These are phyloP conservation scores for Luffa acutangula DNA, from an alignment of 306 rosid species.

Conservation along the genomic window DNA sequence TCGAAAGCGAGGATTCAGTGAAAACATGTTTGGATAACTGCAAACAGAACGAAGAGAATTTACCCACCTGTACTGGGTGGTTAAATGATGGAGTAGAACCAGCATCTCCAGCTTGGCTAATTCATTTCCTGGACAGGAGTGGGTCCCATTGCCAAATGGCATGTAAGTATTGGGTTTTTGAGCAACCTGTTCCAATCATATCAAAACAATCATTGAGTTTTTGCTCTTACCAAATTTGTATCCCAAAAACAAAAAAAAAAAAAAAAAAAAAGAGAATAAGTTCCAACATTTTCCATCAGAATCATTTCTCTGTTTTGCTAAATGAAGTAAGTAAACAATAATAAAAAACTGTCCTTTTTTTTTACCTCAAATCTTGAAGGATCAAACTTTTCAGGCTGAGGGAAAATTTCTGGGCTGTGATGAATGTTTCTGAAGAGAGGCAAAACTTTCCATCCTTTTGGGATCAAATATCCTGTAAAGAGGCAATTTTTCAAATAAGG, in stretches of 20 bases:
- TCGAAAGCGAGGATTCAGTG: not conserved
- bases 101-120: slow-evolving; percentile 86
- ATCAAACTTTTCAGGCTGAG: slow-evolving; percentile 76
- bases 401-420: slow-evolving; percentile 68
- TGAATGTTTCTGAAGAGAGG: slow-evolving; percentile 95
- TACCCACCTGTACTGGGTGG: slow-evolving; percentile 85
- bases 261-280: not conserved
- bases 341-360: not conserved
- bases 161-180: slow-evolving; percentile 81
- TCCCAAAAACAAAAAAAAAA: not conserved
- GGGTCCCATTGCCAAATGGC: slow-evolving; percentile 99
- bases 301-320: not conserved
- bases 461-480: slow-evolving; percentile 63
- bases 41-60: not conserved
- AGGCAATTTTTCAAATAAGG: slow-evolving; percentile 9
- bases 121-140: slow-evolving; percentile 92
- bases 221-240: not conserved
- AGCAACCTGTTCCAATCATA: slow-evolving; percentile 41
- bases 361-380: slow-evolving; percentile 93
- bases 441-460: slow-evolving; percentile 96
- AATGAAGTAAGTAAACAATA: not conserved
- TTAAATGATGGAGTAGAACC: slow-evolving; percentile 78
- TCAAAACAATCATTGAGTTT: not conserved
- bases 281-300: not conserved
- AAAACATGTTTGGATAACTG: not conserved